Base-by-base conservation (phyloP, 2,329 filamentous ascomycete species). In the Aspergillus sojae region DNA sequence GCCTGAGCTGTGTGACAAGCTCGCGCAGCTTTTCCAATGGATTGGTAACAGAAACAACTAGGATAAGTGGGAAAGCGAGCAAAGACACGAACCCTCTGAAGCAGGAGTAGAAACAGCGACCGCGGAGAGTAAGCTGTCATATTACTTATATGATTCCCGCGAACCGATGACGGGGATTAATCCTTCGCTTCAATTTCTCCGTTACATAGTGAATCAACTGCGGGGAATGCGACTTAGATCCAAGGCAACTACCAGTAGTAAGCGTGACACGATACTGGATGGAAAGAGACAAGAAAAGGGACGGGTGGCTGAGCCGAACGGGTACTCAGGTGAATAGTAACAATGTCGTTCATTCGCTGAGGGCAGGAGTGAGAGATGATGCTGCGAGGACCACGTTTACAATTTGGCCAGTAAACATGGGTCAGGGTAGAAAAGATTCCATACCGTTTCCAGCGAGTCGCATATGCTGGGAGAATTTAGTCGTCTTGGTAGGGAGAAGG, bases 261-360 rank as follows among this genome's bases (percentile, higher is more conserved):
- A 36, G n/a, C n/a, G 23, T 53, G 21, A 59, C 34, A 58, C 11
- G 10, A 45, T 19, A 39, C 12, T 30, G 10, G 41, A 58, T 46
- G 28, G 30, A 34, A 58, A 36, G n/a, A 1, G 34, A 36, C 12
- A 36, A 36, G 4, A 50, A 48, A 48, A 58, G 28, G 23, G 21
- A 36, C 23, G 26, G 39, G 57, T 59, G 57, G 57, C 45, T 34
- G n/a, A 59, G 57, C 21, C 57, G 12, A 48, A 59, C 57, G 16
- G 23, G 21, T 21, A 41, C 57, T 39, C 45, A 41, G 32, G n/a
- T 16, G 36, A 32, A 52, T 21, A 19, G 16, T 4, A 21, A n/a
- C 28, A 32, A 52, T 34, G 19, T 52, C 45, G 21, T 23, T 59
- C 57, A 59, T 59, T 59, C 57, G 57, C 21, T 39, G 57, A 52